Evolutionary conservation across 345 rosid species (phyloP).

Genomic region (Brassica carinata): DNA sequence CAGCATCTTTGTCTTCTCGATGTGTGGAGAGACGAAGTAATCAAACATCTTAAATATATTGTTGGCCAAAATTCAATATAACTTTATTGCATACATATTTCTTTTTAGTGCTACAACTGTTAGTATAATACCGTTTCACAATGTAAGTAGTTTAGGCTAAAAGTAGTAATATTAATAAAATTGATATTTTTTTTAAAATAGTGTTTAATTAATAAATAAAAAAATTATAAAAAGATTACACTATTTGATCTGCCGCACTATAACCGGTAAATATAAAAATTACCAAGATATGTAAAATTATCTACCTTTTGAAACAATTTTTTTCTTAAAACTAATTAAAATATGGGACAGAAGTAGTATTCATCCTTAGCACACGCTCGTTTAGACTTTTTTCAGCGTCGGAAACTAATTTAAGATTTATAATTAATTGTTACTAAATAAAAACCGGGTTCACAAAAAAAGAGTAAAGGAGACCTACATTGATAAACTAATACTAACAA

Average conservation of each 20-base stretch:
- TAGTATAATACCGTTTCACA: neutral
- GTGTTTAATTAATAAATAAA: too few species aligned
- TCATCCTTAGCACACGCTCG: too few species aligned
- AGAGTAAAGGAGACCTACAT: neutral
- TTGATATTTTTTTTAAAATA: too few species aligned
- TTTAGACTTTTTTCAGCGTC: neutral
- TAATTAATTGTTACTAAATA: neutral
- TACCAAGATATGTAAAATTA: too few species aligned
- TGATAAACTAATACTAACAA: neutral
- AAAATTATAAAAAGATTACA: too few species aligned
- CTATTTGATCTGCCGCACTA: too few species aligned
- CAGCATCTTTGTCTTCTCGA: conserved; percentile 45
- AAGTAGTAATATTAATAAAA: too few species aligned
- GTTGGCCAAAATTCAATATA: neutral
- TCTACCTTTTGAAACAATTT: too few species aligned
- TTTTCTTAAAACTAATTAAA: too few species aligned
- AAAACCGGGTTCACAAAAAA: neutral
- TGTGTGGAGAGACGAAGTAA: conserved; percentile 12
- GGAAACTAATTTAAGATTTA: neutral
- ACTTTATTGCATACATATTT: neutral
- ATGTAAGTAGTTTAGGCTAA: too few species aligned
- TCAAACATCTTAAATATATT: neutral
- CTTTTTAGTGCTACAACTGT: neutral
- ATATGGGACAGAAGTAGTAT: too few species aligned
- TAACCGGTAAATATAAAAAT: too few species aligned